Evolutionary conservation across 768 basidiomycete species (phyloP).

Genomic region (Boletellus ananiceps): DNA sequence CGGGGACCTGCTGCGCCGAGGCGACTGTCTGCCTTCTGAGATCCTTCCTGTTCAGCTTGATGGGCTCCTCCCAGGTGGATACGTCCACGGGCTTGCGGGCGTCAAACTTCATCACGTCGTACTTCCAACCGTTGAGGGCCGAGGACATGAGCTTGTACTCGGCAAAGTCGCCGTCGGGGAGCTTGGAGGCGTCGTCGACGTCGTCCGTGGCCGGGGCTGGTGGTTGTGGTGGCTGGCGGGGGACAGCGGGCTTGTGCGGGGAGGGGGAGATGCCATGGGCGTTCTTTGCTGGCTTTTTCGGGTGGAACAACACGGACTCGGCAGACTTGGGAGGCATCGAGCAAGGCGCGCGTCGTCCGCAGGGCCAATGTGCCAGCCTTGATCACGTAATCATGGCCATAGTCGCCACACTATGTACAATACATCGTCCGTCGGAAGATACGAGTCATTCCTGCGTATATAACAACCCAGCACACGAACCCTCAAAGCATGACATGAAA

Average conservation of each 20-base stretch:
- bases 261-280: slow-evolving; percentile 21
- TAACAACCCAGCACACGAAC: slow-evolving; percentile 13
- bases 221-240: slow-evolving; percentile 40
- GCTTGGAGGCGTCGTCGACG: slow-evolving; percentile 51
- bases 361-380: slow-evolving; percentile 5
- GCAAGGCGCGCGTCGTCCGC: background rate
- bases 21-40: slow-evolving; percentile 45
- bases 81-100: slow-evolving; percentile 69
- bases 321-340: slow-evolving; percentile 30
- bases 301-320: slow-evolving; percentile 61
- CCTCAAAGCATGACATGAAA: slow-evolving; percentile 3
- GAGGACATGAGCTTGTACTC: slow-evolving; percentile 80
- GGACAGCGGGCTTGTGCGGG: slow-evolving; percentile 35
- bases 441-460: slow-evolving; percentile 20
- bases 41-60: slow-evolving; percentile 88
- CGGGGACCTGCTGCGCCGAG: slow-evolving; percentile 44
- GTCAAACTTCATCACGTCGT: slow-evolving; percentile 91
- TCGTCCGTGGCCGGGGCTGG: slow-evolving; percentile 33
- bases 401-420: slow-evolving; percentile 29
- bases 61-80: slow-evolving; percentile 62
- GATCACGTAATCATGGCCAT: slow-evolving; percentile 27
- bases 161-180: slow-evolving; percentile 64
- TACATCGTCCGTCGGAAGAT: slow-evolving; percentile 25
- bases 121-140: slow-evolving; percentile 81
- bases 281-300: slow-evolving; percentile 46